phyloP scores from a whole-genome alignment of 2,329 filamentous ascomycete species.

The Microdochium trichocladiopsis region DNA sequence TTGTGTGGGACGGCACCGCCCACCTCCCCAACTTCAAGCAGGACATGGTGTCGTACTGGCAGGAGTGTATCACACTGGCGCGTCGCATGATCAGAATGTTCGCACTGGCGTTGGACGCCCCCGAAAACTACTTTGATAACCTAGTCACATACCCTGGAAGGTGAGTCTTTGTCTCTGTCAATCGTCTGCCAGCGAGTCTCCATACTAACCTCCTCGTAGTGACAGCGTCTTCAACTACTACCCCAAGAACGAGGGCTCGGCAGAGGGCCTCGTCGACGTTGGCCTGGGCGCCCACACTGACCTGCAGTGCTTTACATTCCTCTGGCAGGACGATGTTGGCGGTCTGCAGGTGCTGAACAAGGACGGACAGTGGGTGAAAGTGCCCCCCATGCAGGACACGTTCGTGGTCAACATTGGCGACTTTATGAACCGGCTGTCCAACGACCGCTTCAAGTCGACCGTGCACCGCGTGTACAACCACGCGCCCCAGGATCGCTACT shows the following conservation, averaged over 20 bases:
- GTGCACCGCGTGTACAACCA: slow-evolving; percentile 30
- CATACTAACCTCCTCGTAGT: slow-evolving; percentile 28
- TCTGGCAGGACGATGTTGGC: slow-evolving; percentile 33
- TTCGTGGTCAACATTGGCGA: slow-evolving; percentile 40
- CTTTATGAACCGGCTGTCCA: slow-evolving; percentile 31
- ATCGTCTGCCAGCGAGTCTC: slow-evolving; percentile 26
- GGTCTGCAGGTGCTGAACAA: slow-evolving; percentile 38
- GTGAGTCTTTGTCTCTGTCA: slow-evolving; percentile 10
- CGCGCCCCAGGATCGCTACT: slow-evolving; percentile 27
- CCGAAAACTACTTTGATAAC: slow-evolving; percentile 30
- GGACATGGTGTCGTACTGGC: slow-evolving; percentile 24
- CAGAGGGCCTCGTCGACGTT: slow-evolving; percentile 7
- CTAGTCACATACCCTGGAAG: slow-evolving; percentile 22
- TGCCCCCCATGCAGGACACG: slow-evolving; percentile 30
- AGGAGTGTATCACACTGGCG: slow-evolving; percentile 24
- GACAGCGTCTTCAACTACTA: slow-evolving; percentile 16
- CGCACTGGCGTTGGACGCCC: slow-evolving; percentile 29
- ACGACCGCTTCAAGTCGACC: slow-evolving; percentile 33
- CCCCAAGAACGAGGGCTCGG: slow-evolving; percentile 6
- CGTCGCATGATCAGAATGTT: slow-evolving; percentile 29
- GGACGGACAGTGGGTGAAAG: slow-evolving; percentile 34
- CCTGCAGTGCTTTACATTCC: slow-evolving; percentile 39
- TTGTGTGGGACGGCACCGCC: slow-evolving; percentile 11
- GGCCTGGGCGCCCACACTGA: slow-evolving; percentile 40
- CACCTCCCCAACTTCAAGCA: slow-evolving; percentile 26